These are phyloP conservation scores for Cardamine resedifolia DNA, from an alignment of 345 rosid genomes.

Conservation along the genomic window DNA sequence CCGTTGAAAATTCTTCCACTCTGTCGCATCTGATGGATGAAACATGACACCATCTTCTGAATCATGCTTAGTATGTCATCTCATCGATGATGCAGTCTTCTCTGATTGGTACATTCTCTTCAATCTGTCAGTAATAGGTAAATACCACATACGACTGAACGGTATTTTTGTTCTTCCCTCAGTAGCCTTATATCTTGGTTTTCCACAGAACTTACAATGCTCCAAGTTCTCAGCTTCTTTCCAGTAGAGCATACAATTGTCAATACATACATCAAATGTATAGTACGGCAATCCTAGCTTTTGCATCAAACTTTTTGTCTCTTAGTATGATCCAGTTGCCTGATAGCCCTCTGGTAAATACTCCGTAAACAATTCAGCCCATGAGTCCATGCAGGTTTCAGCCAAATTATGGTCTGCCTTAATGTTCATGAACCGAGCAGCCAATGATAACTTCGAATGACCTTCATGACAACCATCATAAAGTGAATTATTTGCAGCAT, in stretches of 20 bases:
- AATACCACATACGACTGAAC: neutral
- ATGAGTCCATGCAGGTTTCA: neutral
- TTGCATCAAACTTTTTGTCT: neutral
- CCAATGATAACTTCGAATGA: neutral
- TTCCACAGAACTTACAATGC: neutral
- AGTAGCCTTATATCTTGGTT: neutral
- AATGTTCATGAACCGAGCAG: neutral
- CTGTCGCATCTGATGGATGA: neutral
- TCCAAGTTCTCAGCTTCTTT: neutral
- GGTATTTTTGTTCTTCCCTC: neutral
- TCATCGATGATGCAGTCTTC: neutral
- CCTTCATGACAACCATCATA: neutral
- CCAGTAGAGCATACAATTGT: neutral
- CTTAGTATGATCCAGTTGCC: neutral
- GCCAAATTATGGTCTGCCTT: neutral
- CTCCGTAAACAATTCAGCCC: neutral
- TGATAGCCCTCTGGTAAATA: neutral
- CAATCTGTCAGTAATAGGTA: neutral
- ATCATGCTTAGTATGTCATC: neutral
- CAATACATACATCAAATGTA: neutral
- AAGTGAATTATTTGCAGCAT: neutral
- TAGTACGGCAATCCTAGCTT: neutral
- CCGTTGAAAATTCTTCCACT: neutral
- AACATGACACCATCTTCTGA: neutral
- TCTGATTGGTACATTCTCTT: neutral